Base-by-base conservation (phyloP, 2,329 filamentous ascomycete genomes). In the Penicillium sp. region DNA sequence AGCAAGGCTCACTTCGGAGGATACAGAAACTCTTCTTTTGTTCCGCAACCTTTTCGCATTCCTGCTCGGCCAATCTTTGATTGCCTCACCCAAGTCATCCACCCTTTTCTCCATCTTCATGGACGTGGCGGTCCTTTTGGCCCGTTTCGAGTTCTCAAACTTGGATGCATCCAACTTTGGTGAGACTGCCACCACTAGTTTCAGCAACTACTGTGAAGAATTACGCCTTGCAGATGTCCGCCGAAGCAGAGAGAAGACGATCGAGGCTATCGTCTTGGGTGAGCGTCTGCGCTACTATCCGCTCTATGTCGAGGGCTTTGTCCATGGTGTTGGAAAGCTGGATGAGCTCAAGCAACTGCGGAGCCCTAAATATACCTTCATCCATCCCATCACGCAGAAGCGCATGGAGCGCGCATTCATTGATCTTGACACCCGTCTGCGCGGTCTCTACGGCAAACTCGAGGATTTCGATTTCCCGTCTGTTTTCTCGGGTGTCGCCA, bases 401-500 rank as follows among this genome's bases (percentile, higher is more conserved):
- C 81, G 87, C n/a, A 74, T 97, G 7, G 88, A 93, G 62, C 81
- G 88, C 53, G 85, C 89, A 1, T 82, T 86, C 43, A 77, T 95
- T 58, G 89, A 95, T 61, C 75, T 97, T 3, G 77, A 85, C 31
- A 83, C 81, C 53, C 81, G 88, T 19, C 79, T 88, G 52, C 78
- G 82, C 53, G 83, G 78, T 46, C 80, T 89, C 57, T 84, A 87
- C 56, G 72, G 75, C 29, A 84, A 87, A 38, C 74, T 97, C n/a
- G 82, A 87, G 51, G 82, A 88, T 53, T 97, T 97, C 59, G 88
- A 96, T 29, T 96, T 95, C 60, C 89, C 90, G 0, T 86, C 87
- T 0, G 74, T 97, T 5, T 97, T 95, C 64, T 81, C 88, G 0
- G 93, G 93, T 31, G 82, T 89, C 57, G 91, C 88, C 62, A 89